phyloP scores from a whole-genome alignment of 116 monocot species.

The Dioscorea cayenensis region DNA sequence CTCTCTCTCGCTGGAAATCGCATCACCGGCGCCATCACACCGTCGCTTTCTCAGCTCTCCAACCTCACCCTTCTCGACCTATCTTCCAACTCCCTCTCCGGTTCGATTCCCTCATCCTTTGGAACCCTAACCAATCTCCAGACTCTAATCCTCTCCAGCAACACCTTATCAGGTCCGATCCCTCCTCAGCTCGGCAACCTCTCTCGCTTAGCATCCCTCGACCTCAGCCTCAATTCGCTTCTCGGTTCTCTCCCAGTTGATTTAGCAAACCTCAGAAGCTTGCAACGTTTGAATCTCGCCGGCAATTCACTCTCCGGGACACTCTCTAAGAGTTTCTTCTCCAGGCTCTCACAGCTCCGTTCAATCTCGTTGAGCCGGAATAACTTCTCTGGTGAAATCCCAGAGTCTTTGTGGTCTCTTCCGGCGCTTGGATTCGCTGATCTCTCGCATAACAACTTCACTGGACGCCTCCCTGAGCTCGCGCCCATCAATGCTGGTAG shows the following conservation, averaged over 20 bases:
- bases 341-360: conserved; percentile 13
- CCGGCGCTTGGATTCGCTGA: conserved; percentile 30
- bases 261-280: conserved; percentile 22
- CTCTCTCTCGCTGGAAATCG: conserved; percentile 40
- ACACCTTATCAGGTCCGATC: conserved; percentile 34
- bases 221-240: conserved; percentile 36
- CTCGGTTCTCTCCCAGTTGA: conserved; percentile 26
- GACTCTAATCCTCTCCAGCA: conserved; percentile 41
- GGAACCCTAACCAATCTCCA: conserved; percentile 24
- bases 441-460: conserved; percentile 57
- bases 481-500: not conserved
- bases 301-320: conserved; percentile 23
- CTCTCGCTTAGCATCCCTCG: conserved; percentile 17
- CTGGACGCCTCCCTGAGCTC: conserved; percentile 34
- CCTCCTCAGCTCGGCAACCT: conserved; percentile 38
- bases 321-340: conserved; percentile 16
- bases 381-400: conserved; percentile 38
- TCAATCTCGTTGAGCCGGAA: conserved; percentile 22
- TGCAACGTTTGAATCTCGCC: conserved; percentile 17
- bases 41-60: conserved; percentile 17
- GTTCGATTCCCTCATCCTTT: conserved; percentile 27
- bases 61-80: conserved; percentile 41
- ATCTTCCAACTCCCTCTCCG: conserved; percentile 39
- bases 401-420: conserved; percentile 28
- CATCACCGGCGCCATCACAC: conserved; percentile 39